Evolutionary conservation across 148 eudicot species (phyloP), one percentile per base, ranked within the genome.

Genomic region (Camellia japonica): DNA sequence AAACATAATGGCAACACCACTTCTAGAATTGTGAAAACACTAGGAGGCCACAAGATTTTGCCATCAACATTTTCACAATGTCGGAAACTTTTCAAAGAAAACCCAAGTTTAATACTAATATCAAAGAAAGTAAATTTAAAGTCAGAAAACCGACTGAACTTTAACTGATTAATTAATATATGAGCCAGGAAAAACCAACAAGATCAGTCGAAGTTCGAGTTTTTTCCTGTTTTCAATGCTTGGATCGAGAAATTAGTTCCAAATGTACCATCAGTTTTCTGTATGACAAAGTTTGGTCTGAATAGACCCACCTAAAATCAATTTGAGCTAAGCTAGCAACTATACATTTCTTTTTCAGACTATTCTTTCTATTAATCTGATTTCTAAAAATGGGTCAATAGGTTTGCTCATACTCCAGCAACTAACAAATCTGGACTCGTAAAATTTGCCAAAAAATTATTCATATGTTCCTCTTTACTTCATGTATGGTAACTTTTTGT

Each of bases 321-420:
- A 62, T 6, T n/a, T 13, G 18, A 4, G 20, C 46, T 5, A 68
- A 47, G 51, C 7, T 69, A 14, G 58, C 61, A 19, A 47, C 54
- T 10, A 23, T 38, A 76, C 6, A 61, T 76, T 76, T 76, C 69
- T 62, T 73, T 58, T 44, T 56, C 3, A 16, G 68, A 44, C 70
- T 11, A 1, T 16, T 76, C 58, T 11, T 76, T 9, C 77, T 59
- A 6, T 9, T 16, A 15, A 58, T 44, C 68, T 3, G 7, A 44
- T 19, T 63, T 75, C 68, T 41, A 10, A 61, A 61, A 63, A 43
- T 52, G 8, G 78, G 23, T 60, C 15, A 58, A 46, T 20, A 38
- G 51, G 1, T 56, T 74, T 43, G 11, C 44, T 43, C 7, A 55
- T 15, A 65, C 7, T 49, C 13, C 16, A 77, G 61, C 60, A 64